Evolutionary conservation across 192 early-diverging fungal species (phyloP), one percentile per base, ranked within the genome.

Genomic region (Glomus cerebriforme): DNA sequence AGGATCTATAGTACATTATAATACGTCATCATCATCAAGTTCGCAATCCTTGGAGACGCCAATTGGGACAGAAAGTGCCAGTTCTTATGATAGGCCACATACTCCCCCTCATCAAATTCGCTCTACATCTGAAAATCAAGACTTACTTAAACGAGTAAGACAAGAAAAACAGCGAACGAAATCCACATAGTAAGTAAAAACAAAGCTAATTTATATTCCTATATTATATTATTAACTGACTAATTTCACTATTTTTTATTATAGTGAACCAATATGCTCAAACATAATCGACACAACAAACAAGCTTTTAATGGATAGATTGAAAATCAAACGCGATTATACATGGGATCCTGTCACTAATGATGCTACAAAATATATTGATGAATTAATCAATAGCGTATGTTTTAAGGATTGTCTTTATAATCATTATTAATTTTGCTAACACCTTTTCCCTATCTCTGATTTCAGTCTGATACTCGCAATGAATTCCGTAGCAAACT

Each of bases 161-260:
- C 2, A 62, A 60, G 54, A 75, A 24, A 60, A 59, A 75, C 54
- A 75, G 59, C 58, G 9, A 60, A 3, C 58, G 54, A 60, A 75
- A 75, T 75, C 73, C 58, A 32, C 17, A 32, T 35, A 22, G 58
- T 75, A 75, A 62, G 17, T 75, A 73, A 75, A 75, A 27, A 29
- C 29, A 37, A 60, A 75, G 59, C 15, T n/a, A 43, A 60, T 60
- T 59, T 75, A 19, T 35, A 60, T 59, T 75, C 1, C 49, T 34
- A 37, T 75, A 75, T 75, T 60, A 59, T 75, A n/a, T n/a, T n/a
- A 62, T 75, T 60, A 60, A 39, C 7, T 39, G 7, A 39, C 37
- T 39, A 39, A 39, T 39, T 39, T 7, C 37, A 5, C n/a, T n/a
- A n/a, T n/a, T n/a, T n/a, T n/a, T n/a, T n/a, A n/a, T n/a, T n/a